Percentiles rank a stretch among this genome's conserved stretches.
These are phyloP conservation scores for Solanum medicagineum DNA, from an alignment of 257 asterid genomes.

Conservation along the genomic window DNA sequence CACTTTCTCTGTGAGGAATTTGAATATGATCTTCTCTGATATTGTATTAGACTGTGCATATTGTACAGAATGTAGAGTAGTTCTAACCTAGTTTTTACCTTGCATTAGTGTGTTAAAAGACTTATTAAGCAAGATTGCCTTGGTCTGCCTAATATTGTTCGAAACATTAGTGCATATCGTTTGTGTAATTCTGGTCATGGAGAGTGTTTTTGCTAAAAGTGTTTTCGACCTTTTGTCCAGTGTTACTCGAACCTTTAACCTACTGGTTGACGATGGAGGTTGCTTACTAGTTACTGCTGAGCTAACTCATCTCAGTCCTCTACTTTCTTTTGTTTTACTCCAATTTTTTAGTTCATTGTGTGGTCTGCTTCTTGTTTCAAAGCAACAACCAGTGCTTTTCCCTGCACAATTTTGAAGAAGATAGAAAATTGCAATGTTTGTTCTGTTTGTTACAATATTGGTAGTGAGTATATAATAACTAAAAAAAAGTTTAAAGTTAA, in stretches of 20 bases:
- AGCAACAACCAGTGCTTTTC: too few species aligned
- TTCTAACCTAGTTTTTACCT: slow-evolving; percentile 12
- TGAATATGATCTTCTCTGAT: slow-evolving; percentile 5
- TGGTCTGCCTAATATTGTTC: not conserved
- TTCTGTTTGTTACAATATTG: too few species aligned
- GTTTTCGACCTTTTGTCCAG: not conserved
- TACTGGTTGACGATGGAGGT: not conserved
- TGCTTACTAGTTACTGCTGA: not conserved
- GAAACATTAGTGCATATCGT: not conserved
- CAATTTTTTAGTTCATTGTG: too few species aligned
- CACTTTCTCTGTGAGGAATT: slow-evolving; percentile 5
- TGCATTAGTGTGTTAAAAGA: not conserved
- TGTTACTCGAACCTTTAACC: not conserved
- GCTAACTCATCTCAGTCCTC: not conserved
- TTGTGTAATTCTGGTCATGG: not conserved
- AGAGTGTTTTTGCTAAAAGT: not conserved
- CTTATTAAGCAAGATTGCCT: not conserved
- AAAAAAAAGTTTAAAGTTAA: too few species aligned
- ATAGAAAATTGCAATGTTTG: too few species aligned
- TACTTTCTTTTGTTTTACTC: too few species aligned
- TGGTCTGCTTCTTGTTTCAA: too few species aligned
- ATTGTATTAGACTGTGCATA: slow-evolving; percentile 12
- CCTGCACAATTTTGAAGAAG: too few species aligned
- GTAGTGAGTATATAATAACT: too few species aligned
- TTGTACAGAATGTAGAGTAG: slow-evolving; percentile 31